Base-by-base conservation (phyloP, 306 rosid genomes). In the Trifolium dubium region DNA sequence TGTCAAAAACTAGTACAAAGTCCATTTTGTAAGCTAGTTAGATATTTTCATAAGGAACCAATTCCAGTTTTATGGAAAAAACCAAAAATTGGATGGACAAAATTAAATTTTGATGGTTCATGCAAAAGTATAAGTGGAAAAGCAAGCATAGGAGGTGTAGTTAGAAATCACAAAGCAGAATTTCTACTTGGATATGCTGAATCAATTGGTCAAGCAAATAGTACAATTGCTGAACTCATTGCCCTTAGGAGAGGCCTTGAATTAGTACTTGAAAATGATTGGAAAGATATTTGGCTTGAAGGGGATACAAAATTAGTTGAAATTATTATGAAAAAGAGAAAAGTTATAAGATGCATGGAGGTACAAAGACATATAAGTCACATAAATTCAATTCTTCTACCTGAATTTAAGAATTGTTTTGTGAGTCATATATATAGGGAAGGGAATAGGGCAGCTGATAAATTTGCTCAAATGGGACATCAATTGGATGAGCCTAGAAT, bases 211-310 rank as follows among this genome's bases (percentile, higher is more conserved):
- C 47, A 12, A 49, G 89, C 94, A n/a, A 80, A 83, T 43, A 88
- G 94, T 86, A 78, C 85, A 4, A 43, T 87, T 2, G 92, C 98
- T 5, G 96, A 90, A 59, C 56, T 90, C 0, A 41, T 34, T 0
- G 96, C 94, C 3, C 88, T 92, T 0, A 47, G 72, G 19, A 83
- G 88, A 74, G 98, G 94, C 5, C 88, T 90, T 1, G 97, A 90
- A 47, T 61, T 90, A 23, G 93, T 84, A 0, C 79, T 88, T 8
- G 93, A 93, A 78, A 86, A 86, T 65, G 97, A 88, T 10, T 90
- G 92, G 95, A 81, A 80, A 8, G 79, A 89, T 54, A 77, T 90
- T 8, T 90, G 97, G 92, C 83, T 93, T 0, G 96, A 90, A 88
- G 98, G 96, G 9, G 93, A 93, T 69, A 81, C 83, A 7, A 85